phyloP scores from a whole-genome alignment of 2,329 filamentous ascomycete species.

The Macrophomina phaseolina region DNA sequence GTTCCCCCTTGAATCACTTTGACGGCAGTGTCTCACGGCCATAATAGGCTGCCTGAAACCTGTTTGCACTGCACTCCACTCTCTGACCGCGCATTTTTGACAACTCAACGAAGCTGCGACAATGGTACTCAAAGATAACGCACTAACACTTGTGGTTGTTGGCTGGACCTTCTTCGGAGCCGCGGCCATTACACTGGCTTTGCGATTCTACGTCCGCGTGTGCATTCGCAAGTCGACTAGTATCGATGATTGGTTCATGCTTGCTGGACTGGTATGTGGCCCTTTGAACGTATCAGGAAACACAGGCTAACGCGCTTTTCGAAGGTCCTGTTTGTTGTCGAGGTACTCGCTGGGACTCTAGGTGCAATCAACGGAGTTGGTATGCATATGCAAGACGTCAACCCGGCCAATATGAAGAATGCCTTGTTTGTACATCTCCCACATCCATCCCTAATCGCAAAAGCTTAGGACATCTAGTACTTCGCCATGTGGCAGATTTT shows the following conservation, averaged over 20 bases:
- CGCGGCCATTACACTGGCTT: constrained; percentile 7
- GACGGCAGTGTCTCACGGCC: neutral
- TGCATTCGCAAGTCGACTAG: neutral
- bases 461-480: neutral
- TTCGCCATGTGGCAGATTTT: constrained; percentile 45
- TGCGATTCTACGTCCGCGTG: constrained; percentile 16
- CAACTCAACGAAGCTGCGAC: neutral
- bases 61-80: neutral
- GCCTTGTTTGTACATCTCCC: neutral
- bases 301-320: constrained; percentile 5
- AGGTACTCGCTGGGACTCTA: neutral
- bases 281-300: neutral
- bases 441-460: too few species aligned
- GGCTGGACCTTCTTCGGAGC: constrained; percentile 8
- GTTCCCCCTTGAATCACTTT: neutral
- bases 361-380: constrained; percentile 15
- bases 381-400: neutral
- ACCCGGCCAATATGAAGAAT: neutral
- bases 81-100: neutral
- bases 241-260: constrained; percentile 21
- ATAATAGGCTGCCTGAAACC: neutral
- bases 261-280: constrained; percentile 16
- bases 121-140: constrained; percentile 19
- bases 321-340: constrained; percentile 7
- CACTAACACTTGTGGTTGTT: constrained; percentile 8